phyloP scores from a whole-genome alignment of 176 grass and related monocot species.

The Hordeum marinum region DNA sequence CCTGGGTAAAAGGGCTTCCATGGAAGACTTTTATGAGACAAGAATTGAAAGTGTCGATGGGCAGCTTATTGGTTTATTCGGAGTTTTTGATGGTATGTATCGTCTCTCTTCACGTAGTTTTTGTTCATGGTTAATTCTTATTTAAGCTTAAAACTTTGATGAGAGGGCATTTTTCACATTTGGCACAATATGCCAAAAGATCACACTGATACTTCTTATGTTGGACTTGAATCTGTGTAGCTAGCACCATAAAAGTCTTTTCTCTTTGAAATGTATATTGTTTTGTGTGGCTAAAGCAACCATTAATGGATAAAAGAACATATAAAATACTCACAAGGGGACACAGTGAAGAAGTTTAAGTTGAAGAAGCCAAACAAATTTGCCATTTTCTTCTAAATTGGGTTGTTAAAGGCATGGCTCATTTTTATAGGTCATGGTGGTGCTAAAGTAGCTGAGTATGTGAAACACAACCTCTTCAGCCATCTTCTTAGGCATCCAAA shows the following conservation, averaged over 20 bases:
- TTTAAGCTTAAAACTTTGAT: background rate
- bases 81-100: conserved; percentile 64
- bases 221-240: background rate
- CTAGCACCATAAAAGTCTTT: background rate
- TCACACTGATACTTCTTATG: background rate
- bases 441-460: conserved; percentile 59
- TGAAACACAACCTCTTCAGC: conserved; percentile 54
- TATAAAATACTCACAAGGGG: background rate
- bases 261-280: background rate
- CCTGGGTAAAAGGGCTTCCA: conserved; percentile 57
- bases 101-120: background rate
- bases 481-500: conserved; percentile 58
- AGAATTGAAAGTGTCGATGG: conserved; percentile 61
- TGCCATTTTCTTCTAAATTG: background rate
- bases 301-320: background rate
- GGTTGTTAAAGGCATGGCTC: background rate
- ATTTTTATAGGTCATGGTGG: conserved; percentile 59
- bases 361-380: background rate
- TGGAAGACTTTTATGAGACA: conserved; percentile 67
- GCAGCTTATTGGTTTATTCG: conserved; percentile 51
- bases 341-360: background rate
- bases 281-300: background rate
- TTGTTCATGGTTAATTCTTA: background rate
- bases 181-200: background rate
- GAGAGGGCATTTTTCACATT: background rate